These are phyloP conservation scores for Solanum raphanifolium DNA, from an alignment of 257 asterid species.

Conservation along the genomic window DNA sequence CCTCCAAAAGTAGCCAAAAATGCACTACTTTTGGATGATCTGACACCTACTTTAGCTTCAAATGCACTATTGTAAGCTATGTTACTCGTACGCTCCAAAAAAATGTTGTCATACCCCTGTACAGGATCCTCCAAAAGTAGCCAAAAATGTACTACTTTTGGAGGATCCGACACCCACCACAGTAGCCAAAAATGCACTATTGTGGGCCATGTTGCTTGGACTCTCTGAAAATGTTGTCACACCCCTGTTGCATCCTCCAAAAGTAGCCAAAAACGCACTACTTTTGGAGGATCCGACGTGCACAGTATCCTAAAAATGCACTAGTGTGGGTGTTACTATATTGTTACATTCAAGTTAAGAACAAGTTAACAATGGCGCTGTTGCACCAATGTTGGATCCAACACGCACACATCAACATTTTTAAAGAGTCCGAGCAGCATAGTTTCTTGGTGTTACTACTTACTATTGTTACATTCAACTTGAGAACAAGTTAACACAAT, in stretches of 20 bases:
- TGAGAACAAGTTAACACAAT: background rate
- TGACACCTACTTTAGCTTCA: background rate
- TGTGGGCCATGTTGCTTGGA: background rate
- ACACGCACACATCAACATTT: background rate
- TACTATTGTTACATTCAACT: background rate
- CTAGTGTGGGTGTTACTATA: background rate
- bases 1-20: background rate
- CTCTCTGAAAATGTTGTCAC: background rate
- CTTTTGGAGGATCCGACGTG: background rate
- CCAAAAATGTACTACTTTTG: background rate
- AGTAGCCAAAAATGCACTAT: background rate
- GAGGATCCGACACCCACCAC: background rate
- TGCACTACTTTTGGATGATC: background rate
- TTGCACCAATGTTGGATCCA: background rate
- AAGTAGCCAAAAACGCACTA: background rate
- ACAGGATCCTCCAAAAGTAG: background rate
- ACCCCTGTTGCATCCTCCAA: background rate
- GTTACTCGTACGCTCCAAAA: background rate
- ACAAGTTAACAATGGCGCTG: background rate
- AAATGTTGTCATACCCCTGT: background rate
- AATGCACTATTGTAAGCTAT: background rate
- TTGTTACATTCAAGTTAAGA: background rate
- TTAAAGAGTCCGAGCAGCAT: background rate
- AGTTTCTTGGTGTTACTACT: background rate
- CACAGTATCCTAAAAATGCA: background rate